A percentile compares a stretch with the other conserved stretches of the same genome.
phyloP scores from a whole-genome alignment of 108 stramenopile genomes.

The Fistulifera pelliculosa region DNA sequence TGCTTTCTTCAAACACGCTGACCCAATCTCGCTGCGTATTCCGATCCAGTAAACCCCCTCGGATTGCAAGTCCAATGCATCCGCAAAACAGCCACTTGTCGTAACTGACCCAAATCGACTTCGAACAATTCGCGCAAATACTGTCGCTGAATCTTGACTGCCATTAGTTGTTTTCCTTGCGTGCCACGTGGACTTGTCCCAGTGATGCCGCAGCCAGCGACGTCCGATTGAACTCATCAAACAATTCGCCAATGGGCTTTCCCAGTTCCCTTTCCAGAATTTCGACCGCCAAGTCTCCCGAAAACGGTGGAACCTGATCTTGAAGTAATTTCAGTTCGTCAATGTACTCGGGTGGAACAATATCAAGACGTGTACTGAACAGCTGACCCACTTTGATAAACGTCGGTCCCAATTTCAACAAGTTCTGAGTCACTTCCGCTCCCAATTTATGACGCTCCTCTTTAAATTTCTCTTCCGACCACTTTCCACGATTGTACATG shows the following conservation, averaged over 20 bases:
- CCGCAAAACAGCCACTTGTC: conserved; percentile 86
- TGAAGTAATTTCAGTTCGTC: conserved; percentile 87
- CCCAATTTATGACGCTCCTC: conserved; percentile 69
- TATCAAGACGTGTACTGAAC: conserved; percentile 90
- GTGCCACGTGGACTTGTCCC: conserved; percentile 94
- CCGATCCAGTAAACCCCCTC: conserved; percentile 83
- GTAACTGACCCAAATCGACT: conserved; percentile 88
- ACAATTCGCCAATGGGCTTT: conserved; percentile 74
- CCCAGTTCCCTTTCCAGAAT: conserved; percentile 91
- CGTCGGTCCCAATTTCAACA: conserved; percentile 84
- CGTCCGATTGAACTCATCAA: conserved; percentile 70
- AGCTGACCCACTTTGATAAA: conserved; percentile 83
- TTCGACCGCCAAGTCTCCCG: conserved; percentile 70
- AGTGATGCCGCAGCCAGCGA: conserved; percentile 87
- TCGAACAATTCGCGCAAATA: conserved; percentile 87
- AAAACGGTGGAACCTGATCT: conserved; percentile 93
- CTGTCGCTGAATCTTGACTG: conserved; percentile 93
- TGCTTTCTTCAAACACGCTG: conserved; percentile 87
- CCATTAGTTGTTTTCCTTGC: conserved; percentile 66
- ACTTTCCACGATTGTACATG: conserved; percentile 60
- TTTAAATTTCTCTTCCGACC: conserved; percentile 58
- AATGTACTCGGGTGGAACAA: conserved; percentile 94
- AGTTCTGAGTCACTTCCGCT: conserved; percentile 80
- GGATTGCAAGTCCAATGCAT: conserved; percentile 88
- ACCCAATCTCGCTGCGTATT: conserved; percentile 90